A percentile compares a stretch with the other conserved stretches of the same genome.
Evolutionary conservation across 1,284 basidiomycete genomes (phyloP).

Genomic region (Boletus semigastroideus): DNA sequence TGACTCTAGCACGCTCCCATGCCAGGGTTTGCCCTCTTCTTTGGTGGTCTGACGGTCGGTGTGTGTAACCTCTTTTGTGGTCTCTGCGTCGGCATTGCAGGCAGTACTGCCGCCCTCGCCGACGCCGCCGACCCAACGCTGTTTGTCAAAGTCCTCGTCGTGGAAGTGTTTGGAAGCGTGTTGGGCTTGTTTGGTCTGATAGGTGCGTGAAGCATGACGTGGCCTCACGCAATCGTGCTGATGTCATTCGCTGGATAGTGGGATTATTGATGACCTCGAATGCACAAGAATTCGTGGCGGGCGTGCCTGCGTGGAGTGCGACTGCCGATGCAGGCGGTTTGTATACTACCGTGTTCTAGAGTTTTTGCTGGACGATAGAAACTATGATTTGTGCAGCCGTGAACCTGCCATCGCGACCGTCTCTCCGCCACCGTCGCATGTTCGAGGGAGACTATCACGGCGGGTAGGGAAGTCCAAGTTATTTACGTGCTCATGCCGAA

Average conservation of each 20-base stretch:
- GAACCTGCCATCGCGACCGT: too few species aligned
- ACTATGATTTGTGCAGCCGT: too few species aligned
- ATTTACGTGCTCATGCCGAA: too few species aligned
- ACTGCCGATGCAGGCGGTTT: conserved; percentile 23
- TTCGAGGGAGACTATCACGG: too few species aligned
- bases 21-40: conserved; percentile 87
- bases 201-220: conserved; percentile 51
- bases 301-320: conserved; percentile 26
- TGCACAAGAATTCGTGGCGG: conserved; percentile 55
- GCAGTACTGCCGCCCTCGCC: conserved; percentile 87
- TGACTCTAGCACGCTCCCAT: not conserved
- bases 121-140: conserved; percentile 91
- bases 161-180: conserved; percentile 94
- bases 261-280: conserved; percentile 64
- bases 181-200: conserved; percentile 91
- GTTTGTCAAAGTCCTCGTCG: conserved; percentile 93
- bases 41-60: conserved; percentile 91
- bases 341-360: conserved; percentile 22
- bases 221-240: not conserved
- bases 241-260: conserved; percentile 40
- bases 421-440: too few species aligned
- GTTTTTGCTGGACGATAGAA: not conserved
- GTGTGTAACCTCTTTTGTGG: conserved; percentile 93
- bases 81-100: conserved; percentile 72
- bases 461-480: too few species aligned